These are phyloP conservation scores for Aspergillus tamarii DNA, from an alignment of 2,329 filamentous ascomycete genomes.

Conservation along the genomic window DNA sequence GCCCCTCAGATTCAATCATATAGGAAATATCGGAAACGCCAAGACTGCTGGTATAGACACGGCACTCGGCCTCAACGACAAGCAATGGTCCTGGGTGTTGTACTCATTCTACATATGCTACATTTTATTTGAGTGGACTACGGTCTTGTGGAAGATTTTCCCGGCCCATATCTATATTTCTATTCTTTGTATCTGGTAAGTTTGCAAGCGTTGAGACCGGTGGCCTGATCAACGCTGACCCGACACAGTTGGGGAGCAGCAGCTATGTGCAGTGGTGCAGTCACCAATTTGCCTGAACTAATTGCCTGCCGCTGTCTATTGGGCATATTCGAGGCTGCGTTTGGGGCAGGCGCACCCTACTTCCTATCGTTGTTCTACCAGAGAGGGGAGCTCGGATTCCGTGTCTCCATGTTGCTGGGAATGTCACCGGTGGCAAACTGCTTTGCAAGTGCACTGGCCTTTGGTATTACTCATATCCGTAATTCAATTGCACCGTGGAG, in stretches of 20 bases:
- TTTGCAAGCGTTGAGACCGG: too few species aligned
- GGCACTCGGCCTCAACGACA: constrained; percentile 22
- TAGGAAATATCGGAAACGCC: constrained; percentile 30
- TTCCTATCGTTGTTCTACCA: constrained; percentile 56
- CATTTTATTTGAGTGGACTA: constrained; percentile 31
- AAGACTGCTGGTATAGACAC: constrained; percentile 27
- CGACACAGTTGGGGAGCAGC: constrained; percentile 28
- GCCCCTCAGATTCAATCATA: background rate
- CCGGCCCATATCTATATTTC: constrained; percentile 29
- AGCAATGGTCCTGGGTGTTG: constrained; percentile 31
- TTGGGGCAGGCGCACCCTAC: constrained; percentile 29
- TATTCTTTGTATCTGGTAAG: constrained; percentile 27
- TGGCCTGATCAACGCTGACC: background rate
- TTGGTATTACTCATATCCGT: constrained; percentile 37
- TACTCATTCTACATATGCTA: constrained; percentile 31
- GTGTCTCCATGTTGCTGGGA: constrained; percentile 51
- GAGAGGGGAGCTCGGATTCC: constrained; percentile 51
- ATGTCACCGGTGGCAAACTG: constrained; percentile 44
- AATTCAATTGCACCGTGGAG: constrained; percentile 35
- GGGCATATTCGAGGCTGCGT: constrained; percentile 28
- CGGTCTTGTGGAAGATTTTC: constrained; percentile 29
- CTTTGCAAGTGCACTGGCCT: constrained; percentile 45
- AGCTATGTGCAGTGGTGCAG: constrained; percentile 30
- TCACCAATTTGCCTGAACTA: constrained; percentile 24
- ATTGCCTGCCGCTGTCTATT: constrained; percentile 25